Evolutionary conservation across 2,329 filamentous ascomycete genomes (phyloP).

Genomic region (Paramyrothecium sp.): DNA sequence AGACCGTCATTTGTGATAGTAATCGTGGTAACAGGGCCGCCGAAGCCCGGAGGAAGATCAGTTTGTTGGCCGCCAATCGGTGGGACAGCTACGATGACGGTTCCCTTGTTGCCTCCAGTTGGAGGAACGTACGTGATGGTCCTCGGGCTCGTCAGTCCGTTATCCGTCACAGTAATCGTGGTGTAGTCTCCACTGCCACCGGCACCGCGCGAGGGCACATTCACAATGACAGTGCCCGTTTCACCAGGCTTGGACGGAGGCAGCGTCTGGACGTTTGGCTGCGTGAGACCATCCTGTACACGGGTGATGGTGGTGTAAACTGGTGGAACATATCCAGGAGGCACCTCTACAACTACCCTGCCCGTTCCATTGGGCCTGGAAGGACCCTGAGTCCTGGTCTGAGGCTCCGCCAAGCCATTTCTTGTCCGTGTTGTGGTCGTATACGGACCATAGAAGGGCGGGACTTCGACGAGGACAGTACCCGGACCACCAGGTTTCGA

Average conservation of each 20-base stretch:
- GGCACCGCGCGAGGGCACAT: not conserved
- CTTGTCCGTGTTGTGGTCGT: not conserved
- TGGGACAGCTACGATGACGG: not conserved
- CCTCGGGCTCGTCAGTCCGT: not conserved
- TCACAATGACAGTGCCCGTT: not conserved
- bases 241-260: not conserved
- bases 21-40: not conserved
- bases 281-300: not conserved
- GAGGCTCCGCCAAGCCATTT: not conserved
- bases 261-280: not conserved
- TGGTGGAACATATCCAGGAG: not conserved
- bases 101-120: not conserved
- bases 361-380: not conserved
- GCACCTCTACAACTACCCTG: not conserved
- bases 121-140: not conserved
- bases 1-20: not conserved
- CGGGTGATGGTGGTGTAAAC: not conserved
- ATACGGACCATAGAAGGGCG: not conserved
- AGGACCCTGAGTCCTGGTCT: not conserved
- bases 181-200: not conserved
- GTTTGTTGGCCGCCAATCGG: not conserved
- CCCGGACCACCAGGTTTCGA: not conserved
- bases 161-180: conserved; percentile 1
- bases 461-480: not conserved
- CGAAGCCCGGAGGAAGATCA: not conserved